Conservation (phyloP, 768 basidiomycete genomes). For the Leccinum pellstonianum region DNA sequence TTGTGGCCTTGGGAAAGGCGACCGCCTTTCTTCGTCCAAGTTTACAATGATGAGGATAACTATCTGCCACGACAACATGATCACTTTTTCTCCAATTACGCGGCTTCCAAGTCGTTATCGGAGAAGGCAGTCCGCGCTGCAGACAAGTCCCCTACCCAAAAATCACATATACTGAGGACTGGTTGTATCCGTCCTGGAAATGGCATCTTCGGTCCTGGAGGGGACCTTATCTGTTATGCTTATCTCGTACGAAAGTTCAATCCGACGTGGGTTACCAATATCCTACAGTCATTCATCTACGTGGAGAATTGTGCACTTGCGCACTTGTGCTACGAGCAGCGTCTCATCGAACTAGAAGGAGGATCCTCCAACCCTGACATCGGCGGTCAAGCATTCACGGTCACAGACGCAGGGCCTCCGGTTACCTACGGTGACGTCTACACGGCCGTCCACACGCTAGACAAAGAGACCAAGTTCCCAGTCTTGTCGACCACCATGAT, state of each 20-base stretch:
- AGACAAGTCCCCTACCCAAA: conserved; percentile 35
- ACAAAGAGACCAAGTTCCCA: conserved; percentile 57
- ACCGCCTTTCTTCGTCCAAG: conserved; percentile 58
- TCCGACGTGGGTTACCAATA: conserved; percentile 59
- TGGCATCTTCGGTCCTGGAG: conserved; percentile 72
- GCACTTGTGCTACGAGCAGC: conserved; percentile 70
- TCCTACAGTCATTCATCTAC: conserved; percentile 64
- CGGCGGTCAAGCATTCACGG: conserved; percentile 66
- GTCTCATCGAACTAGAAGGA: conserved; percentile 54
- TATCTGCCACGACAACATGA: conserved; percentile 51
- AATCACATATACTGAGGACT: conserved; percentile 49
- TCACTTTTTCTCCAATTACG: conserved; percentile 79
- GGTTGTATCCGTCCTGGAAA: conserved; percentile 80
- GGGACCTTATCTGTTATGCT: conserved; percentile 64
- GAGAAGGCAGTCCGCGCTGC: conserved; percentile 49
- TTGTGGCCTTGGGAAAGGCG: conserved; percentile 75
- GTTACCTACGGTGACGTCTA: conserved; percentile 65
- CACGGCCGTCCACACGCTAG: conserved; percentile 50
- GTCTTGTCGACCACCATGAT: conserved; percentile 58
- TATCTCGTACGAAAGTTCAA: conserved; percentile 60
- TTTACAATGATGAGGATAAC: conserved; percentile 59
- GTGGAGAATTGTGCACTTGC: conserved; percentile 76
- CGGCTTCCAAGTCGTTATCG: conserved; percentile 59
- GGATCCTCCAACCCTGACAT: conserved; percentile 55
- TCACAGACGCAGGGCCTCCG: conserved; percentile 66